A percentile compares a stretch with the other conserved stretches of the same genome.
Evolutionary conservation across 305 asterid genomes (phyloP).

Genomic region (Fraxinus nigra): DNA sequence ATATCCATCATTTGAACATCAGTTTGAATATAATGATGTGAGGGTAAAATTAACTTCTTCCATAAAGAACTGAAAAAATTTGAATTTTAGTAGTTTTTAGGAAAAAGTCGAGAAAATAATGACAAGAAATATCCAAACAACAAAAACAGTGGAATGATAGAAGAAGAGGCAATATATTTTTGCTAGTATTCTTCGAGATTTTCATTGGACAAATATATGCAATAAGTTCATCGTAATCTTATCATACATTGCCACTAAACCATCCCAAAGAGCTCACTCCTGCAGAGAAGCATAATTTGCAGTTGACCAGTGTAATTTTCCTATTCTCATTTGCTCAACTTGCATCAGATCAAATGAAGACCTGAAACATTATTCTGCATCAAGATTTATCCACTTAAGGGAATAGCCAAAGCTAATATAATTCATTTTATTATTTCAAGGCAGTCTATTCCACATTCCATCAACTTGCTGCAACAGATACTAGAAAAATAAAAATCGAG

Average conservation of each 20-base stretch:
- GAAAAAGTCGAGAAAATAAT: not conserved
- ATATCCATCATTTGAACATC: not conserved
- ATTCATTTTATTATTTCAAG: not conserved
- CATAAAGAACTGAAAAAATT: not conserved
- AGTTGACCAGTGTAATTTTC: constrained; percentile 92
- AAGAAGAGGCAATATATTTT: not conserved
- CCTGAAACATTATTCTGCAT: constrained; percentile 37
- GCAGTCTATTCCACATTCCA: not conserved
- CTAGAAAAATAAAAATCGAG: not conserved
- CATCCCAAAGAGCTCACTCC: constrained; percentile 94
- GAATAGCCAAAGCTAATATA: not conserved
- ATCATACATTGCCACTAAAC: constrained; percentile 96
- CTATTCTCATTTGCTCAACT: constrained; percentile 78
- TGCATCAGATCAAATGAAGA: constrained; percentile 71
- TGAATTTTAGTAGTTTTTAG: not conserved
- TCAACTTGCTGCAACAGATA: not conserved
- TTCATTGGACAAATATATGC: constrained; percentile 2
- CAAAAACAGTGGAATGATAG: not conserved
- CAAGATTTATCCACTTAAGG: not conserved
- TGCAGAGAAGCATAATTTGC: constrained; percentile 90
- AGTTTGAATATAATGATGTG: not conserved
- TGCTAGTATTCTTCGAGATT: not conserved
- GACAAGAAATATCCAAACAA: not conserved
- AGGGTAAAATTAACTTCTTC: not conserved
- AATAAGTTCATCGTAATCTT: constrained; percentile 54